Conservation (phyloP, 805 yeast genomes). For the Metschnikowia proteae region DNA sequence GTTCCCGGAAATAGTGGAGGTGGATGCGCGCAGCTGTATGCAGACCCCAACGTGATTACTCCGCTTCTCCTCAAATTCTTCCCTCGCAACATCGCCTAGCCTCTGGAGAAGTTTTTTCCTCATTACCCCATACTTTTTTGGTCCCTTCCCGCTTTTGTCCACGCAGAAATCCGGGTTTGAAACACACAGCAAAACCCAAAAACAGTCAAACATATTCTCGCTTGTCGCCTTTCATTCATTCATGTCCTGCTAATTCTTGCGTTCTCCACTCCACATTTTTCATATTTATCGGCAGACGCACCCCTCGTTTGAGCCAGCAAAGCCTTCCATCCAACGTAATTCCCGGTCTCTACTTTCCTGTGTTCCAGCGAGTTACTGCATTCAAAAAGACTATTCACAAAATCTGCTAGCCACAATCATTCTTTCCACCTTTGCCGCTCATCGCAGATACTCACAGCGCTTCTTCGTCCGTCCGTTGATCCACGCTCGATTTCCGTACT, state of each 20-base stretch:
- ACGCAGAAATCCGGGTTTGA: background rate
- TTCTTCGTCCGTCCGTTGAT: no score
- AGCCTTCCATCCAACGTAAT: background rate
- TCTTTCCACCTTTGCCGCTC: no score
- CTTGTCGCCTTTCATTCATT: background rate
- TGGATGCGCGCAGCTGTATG: slow-evolving; percentile 4
- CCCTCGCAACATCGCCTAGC: slow-evolving; percentile 14
- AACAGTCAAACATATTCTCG: background rate
- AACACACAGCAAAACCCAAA: background rate
- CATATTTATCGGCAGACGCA: background rate
- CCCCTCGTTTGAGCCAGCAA: slow-evolving; percentile 4
- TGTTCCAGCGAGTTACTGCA: background rate
- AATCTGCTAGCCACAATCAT: background rate
- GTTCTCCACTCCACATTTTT: background rate
- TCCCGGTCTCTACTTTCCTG: background rate
- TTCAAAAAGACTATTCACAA: no score
- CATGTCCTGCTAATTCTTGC: background rate
- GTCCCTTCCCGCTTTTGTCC: background rate
- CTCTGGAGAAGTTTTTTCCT: slow-evolving; percentile 17
- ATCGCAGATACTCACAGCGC: no score
- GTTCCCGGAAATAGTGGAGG: background rate
- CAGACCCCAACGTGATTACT: slow-evolving; percentile 12
- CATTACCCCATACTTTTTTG: slow-evolving; percentile 19
- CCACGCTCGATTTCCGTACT: no score
- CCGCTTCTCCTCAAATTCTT: slow-evolving; percentile 19